phyloP scores from a whole-genome alignment of 352 stramenopile species.

The Pythium pyrilobum region DNA sequence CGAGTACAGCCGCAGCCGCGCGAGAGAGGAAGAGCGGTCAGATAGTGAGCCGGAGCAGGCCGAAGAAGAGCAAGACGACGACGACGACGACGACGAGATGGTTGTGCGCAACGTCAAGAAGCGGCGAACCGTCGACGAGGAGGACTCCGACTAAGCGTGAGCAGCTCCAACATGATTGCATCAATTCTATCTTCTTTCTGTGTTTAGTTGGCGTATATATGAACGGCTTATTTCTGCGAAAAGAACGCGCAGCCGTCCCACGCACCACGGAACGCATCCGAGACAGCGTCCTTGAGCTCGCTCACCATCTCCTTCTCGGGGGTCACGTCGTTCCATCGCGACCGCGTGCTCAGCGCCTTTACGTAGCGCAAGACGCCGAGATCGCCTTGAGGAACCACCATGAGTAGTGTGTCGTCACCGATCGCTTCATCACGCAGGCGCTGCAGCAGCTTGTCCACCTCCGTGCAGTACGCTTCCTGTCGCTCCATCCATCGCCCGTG shows the following conservation, averaged over 20 bases:
- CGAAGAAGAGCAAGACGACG: conserved; percentile 52
- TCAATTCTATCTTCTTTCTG: neutral
- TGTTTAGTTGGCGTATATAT: neutral
- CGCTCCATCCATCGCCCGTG: conserved; percentile 65
- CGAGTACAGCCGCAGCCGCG: conserved; percentile 62
- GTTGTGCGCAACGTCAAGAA: conserved; percentile 74
- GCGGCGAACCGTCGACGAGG: conserved; percentile 69
- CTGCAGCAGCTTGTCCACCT: conserved; percentile 44
- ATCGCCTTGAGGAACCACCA: conserved; percentile 71
- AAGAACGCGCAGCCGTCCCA: conserved; percentile 81
- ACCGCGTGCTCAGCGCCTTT: conserved; percentile 64
- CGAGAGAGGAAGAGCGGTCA: conserved; percentile 51
- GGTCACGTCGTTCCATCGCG: conserved; percentile 66
- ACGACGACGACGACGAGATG: conserved; percentile 75
- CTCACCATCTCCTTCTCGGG: conserved; percentile 34
- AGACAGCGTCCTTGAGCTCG: conserved; percentile 58
- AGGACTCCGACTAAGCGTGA: conserved; percentile 65
- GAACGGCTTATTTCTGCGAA: conserved; percentile 37
- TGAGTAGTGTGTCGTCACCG: conserved; percentile 42
- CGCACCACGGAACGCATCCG: conserved; percentile 56
- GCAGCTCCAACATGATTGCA: neutral
- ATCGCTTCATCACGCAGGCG: conserved; percentile 37
- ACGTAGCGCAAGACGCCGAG: conserved; percentile 65
- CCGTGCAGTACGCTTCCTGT: conserved; percentile 42
- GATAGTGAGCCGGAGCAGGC: conserved; percentile 57